Base-by-base conservation (phyloP, 2,329 filamentous ascomycete genomes). In the Paracoccidioides brasiliensis region DNA sequence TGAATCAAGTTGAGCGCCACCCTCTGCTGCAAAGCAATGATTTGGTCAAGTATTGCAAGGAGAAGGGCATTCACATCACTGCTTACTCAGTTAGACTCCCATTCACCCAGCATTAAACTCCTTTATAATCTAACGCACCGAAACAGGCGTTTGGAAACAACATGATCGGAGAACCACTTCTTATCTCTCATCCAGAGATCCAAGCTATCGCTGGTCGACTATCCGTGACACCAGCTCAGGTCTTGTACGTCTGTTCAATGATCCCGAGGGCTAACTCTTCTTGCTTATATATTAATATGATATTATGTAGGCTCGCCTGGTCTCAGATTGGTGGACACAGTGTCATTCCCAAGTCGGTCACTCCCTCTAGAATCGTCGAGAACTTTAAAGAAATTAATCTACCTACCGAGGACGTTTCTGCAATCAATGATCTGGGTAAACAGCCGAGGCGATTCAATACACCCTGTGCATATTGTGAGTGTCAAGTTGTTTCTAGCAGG, bases 1-100 rank as follows among this genome's bases (percentile, higher is more conserved):
- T 79, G 61, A 86, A 86, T 69, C 83, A 86, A 70, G 81, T 86
- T 59, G 83, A 86, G 66, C 81, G 81, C 53, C 82, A 86, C 66
- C 82, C 83, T 1, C 84, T 84, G 63, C 74, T 86, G 9, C 83
- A 85, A 65, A 83, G 81, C 64, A 70, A 71, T 1, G 73, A 78
- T 15, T 70, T 87, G 33, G 67, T 83, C 6, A 71, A 76, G 12
- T 82, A 78, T 68, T 81, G 78, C 70, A 69, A 77, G 54, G 67
- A 74, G 60, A 78, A 84, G 66, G 74, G 74, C 58, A 84, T 86
- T 59, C 72, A 80, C 57, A 67, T 85, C 49, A 78, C 80, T 62
- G 82, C 82, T 4, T 85, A 85, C 69, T 84, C 80, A 43, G 82
- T 70, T 64, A 49, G 67, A 53, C 14, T 14, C 5, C 8, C 22